phyloP scores from a whole-genome alignment of 2,329 filamentous ascomycete species.

The Bimuria novae-zelandiae region DNA sequence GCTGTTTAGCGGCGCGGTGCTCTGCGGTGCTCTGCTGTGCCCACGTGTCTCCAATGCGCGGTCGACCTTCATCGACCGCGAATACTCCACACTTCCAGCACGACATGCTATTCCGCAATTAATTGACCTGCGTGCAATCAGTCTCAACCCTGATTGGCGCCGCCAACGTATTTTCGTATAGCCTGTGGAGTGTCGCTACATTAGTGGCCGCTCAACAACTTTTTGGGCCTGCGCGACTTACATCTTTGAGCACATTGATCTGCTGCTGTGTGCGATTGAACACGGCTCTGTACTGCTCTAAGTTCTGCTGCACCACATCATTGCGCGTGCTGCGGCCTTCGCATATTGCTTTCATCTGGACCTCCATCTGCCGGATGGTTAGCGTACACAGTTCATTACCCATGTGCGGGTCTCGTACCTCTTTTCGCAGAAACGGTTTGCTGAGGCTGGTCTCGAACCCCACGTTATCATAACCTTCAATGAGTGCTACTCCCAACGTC shows the following conservation, averaged over 20 bases:
- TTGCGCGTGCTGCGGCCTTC: slow-evolving; percentile 77
- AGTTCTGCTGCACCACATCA: slow-evolving; percentile 78
- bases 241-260: slow-evolving; percentile 64
- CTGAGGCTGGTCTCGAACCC: slow-evolving; percentile 89
- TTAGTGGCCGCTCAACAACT: slow-evolving; percentile 22
- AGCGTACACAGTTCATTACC: slow-evolving; percentile 15
- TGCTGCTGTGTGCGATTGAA: slow-evolving; percentile 81
- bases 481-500: slow-evolving; percentile 84
- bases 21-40: slow-evolving; percentile 1
- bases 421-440: slow-evolving; percentile 94
- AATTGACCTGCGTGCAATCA: background rate
- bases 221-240: slow-evolving; percentile 39
- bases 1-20: background rate
- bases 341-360: slow-evolving; percentile 96
- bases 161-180: slow-evolving; percentile 47
- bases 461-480: slow-evolving; percentile 93
- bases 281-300: slow-evolving; percentile 84
- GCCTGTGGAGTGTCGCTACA: slow-evolving; percentile 32
- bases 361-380: slow-evolving; percentile 69
- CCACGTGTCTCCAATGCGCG: slow-evolving; percentile 11
- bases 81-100: background rate
- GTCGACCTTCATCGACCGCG: too few species aligned
- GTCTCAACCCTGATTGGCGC: slow-evolving; percentile 43
- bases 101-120: background rate
- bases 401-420: slow-evolving; percentile 52